These are phyloP conservation scores for Mucor lusitanicus DNA, from an alignment of 371 early-diverging fungal genomes.

Conservation along the genomic window DNA sequence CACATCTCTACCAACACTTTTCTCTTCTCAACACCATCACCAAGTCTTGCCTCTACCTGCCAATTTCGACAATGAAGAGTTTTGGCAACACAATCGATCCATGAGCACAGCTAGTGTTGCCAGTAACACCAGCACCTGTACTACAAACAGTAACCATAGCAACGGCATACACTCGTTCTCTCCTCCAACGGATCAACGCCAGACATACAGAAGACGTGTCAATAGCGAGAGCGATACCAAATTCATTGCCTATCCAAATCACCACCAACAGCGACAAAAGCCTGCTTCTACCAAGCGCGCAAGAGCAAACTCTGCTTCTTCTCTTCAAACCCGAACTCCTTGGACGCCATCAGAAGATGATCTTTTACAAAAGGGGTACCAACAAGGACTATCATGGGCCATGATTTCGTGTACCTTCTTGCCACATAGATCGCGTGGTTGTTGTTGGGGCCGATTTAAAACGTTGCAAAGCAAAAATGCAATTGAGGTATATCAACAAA, in stretches of 20 bases:
- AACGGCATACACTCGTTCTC: background rate
- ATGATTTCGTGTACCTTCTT: conserved; percentile 46
- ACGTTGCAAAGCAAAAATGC: conserved; percentile 40
- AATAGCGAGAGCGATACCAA: conserved; percentile 8
- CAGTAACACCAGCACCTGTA: background rate
- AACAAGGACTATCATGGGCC: conserved; percentile 47
- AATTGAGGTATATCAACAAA: conserved; percentile 26
- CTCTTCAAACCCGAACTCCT: conserved; percentile 20
- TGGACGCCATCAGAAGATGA: conserved; percentile 47
- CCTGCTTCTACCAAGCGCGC: background rate
- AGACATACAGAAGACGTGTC: conserved; percentile 8
- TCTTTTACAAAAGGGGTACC: conserved; percentile 42
- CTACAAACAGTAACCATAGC: conserved; percentile 4
- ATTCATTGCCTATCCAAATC: background rate
- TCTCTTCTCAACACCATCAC: background rate
- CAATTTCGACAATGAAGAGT: conserved; percentile 3
- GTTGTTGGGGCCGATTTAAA: conserved; percentile 52
- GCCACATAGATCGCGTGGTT: conserved; percentile 49
- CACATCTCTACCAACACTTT: background rate
- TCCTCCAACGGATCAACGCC: background rate
- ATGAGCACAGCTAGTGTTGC: conserved; percentile 3
- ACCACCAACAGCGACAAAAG: background rate
- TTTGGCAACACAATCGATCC: conserved; percentile 15
- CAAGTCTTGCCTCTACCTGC: background rate
- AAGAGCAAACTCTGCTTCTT: conserved; percentile 7